A percentile compares a stretch with the other conserved stretches of the same genome.
Conservation (phyloP, 768 basidiomycete species). For the Mycena vulgaris region DNA sequence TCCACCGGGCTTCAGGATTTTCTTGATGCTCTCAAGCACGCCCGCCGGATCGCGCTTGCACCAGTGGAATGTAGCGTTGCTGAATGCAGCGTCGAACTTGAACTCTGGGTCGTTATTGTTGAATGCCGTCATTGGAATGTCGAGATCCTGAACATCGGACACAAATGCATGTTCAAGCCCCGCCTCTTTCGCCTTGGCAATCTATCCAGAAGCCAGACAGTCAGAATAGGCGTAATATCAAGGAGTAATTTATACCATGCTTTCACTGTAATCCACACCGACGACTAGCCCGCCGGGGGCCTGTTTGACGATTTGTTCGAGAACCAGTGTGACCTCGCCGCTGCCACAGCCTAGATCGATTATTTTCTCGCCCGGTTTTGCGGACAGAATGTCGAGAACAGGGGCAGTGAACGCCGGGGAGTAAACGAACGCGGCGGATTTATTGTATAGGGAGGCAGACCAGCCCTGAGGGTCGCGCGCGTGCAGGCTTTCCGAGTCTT, state of each 20-base stretch:
- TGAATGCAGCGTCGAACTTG: constrained; percentile 83
- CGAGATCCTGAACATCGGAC: constrained; percentile 68
- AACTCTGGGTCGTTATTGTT: constrained; percentile 49
- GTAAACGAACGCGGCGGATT: constrained; percentile 72
- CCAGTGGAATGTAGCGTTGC: constrained; percentile 89
- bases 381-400: constrained; percentile 73
- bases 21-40: constrained; percentile 73
- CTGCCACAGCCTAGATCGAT: constrained; percentile 89
- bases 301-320: constrained; percentile 67
- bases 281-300: constrained; percentile 68
- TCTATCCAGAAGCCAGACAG: constrained; percentile 51
- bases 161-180: constrained; percentile 65
- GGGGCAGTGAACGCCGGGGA: constrained; percentile 60
- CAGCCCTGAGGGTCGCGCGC: constrained; percentile 54
- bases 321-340: constrained; percentile 78
- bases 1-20: constrained; percentile 77
- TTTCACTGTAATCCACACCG: constrained; percentile 79
- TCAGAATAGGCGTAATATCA: background rate
- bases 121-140: constrained; percentile 48
- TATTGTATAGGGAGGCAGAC: constrained; percentile 59
- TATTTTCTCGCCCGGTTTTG: constrained; percentile 77
- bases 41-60: constrained; percentile 81
- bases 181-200: constrained; percentile 64
- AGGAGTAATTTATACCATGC: constrained; percentile 67
- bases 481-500: background rate